Conservation (phyloP, 306 rosid genomes). For the Cercis canadensis region DNA sequence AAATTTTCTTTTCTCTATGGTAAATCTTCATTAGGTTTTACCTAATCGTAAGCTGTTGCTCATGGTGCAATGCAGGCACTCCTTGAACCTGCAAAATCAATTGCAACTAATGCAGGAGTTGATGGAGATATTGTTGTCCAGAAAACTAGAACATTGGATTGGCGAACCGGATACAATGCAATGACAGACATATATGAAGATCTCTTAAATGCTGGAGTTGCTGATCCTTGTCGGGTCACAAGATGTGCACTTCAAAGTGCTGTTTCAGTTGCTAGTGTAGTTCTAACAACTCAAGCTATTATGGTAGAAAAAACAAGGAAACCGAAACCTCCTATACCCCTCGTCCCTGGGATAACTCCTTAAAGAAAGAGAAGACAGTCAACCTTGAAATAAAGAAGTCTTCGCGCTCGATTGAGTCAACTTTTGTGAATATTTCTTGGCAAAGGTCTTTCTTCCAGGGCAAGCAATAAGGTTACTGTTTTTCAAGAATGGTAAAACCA, state of each 20-base stretch:
- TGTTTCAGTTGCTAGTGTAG: slow-evolving; percentile 77
- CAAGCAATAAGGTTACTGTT: no score
- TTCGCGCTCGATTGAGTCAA: no score
- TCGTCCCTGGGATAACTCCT: slow-evolving; percentile 77
- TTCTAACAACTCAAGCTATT: slow-evolving; percentile 87
- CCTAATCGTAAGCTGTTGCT: slow-evolving; percentile 26
- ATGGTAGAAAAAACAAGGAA: slow-evolving; percentile 74
- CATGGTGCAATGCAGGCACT: slow-evolving; percentile 68
- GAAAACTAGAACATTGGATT: slow-evolving; percentile 67
- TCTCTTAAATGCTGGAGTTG: slow-evolving; percentile 81
- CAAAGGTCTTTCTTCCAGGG: no score
- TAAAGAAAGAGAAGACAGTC: slow-evolving; percentile 29
- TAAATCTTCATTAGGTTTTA: no score
- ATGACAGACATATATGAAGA: slow-evolving; percentile 82
- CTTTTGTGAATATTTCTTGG: no score
- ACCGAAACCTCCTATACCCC: slow-evolving; percentile 68
- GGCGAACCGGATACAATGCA: slow-evolving; percentile 89
- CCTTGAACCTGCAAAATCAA: slow-evolving; percentile 82
- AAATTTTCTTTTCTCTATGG: no score
- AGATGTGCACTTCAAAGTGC: slow-evolving; percentile 96
- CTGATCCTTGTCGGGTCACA: slow-evolving; percentile 89
- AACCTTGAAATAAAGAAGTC: no score
- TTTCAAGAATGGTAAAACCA: no score
- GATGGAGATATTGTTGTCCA: slow-evolving; percentile 89
- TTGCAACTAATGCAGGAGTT: slow-evolving; percentile 83